Evolutionary conservation across 805 yeast genomes (phyloP).

Genomic region (Zygoascus bituminiphila): DNA sequence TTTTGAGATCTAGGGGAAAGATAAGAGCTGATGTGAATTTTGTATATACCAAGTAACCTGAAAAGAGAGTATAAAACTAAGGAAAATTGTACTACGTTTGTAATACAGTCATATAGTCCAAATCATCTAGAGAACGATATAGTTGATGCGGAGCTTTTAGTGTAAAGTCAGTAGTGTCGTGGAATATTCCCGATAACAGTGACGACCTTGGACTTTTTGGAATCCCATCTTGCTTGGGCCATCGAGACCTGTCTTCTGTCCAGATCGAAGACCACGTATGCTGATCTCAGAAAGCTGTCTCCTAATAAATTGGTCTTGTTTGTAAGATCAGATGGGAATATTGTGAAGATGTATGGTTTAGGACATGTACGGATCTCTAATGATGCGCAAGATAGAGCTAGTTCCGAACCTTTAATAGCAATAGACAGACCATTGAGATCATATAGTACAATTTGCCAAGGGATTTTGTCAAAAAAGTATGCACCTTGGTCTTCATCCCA

Average conservation of each 20-base stretch:
- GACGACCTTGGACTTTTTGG: neutral
- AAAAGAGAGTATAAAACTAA: no score
- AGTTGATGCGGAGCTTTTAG: no score
- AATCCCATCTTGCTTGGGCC: constrained; percentile 38
- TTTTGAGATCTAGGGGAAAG: no score
- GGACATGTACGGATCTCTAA: constrained; percentile 3
- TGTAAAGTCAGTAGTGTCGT: no score
- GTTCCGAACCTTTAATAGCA: neutral
- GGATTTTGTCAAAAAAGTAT: neutral
- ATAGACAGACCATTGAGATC: neutral
- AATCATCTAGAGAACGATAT: no score
- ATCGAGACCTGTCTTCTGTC: constrained; percentile 48
- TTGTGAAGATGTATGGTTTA: constrained; percentile 5
- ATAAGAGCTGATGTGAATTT: no score
- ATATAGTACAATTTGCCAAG: neutral
- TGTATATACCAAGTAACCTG: no score
- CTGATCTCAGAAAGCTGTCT: constrained; percentile 52
- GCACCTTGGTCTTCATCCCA: constrained; percentile 6
- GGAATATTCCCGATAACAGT: neutral
- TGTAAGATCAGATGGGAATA: constrained; percentile 2
- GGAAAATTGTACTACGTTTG: no score
- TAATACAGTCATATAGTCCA: no score
- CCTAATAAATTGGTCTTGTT: constrained; percentile 34
- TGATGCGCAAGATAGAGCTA: neutral
- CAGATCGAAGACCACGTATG: constrained; percentile 58